Evolutionary conservation across 257 asterid genomes (phyloP).

Genomic region (Linaria vulgaris): DNA sequence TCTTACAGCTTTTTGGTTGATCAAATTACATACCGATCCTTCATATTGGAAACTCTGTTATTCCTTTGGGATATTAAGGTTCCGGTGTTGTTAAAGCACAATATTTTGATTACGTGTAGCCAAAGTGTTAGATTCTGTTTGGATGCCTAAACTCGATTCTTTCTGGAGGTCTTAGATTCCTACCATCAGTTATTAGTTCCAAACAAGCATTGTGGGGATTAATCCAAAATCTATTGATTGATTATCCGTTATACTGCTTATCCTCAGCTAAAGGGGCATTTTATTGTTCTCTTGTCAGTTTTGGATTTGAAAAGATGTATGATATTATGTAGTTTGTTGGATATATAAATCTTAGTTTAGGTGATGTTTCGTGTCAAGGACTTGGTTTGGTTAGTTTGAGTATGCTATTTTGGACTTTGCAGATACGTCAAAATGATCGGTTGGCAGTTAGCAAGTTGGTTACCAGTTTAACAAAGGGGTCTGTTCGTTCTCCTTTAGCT

Average conservation of each 20-base stretch:
- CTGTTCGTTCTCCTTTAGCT: constrained; percentile 90
- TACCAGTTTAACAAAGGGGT: constrained; percentile 83
- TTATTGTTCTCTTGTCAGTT: constrained; percentile 1
- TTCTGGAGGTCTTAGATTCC: background rate
- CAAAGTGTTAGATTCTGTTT: constrained; percentile 2
- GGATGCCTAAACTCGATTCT: background rate
- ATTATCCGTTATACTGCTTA: background rate
- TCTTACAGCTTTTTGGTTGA: background rate
- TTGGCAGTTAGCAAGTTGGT: constrained; percentile 94
- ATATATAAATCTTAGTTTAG: background rate
- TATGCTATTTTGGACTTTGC: constrained; percentile 28
- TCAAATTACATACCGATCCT: background rate
- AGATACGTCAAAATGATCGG: constrained; percentile 95
- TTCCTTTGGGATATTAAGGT: background rate
- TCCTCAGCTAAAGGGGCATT: background rate
- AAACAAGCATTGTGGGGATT: background rate
- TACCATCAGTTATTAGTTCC: background rate
- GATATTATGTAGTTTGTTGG: background rate
- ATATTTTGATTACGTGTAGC: constrained; percentile 5
- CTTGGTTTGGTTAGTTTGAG: constrained; percentile 26
- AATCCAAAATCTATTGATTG: background rate
- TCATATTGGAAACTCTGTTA: background rate
- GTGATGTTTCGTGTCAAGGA: background rate
- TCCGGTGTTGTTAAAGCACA: background rate
- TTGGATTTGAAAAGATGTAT: constrained; percentile 8